Evolutionary conservation across 164 flowering plant genomes (phyloP).

Genomic region (Pachysandra terminalis): DNA sequence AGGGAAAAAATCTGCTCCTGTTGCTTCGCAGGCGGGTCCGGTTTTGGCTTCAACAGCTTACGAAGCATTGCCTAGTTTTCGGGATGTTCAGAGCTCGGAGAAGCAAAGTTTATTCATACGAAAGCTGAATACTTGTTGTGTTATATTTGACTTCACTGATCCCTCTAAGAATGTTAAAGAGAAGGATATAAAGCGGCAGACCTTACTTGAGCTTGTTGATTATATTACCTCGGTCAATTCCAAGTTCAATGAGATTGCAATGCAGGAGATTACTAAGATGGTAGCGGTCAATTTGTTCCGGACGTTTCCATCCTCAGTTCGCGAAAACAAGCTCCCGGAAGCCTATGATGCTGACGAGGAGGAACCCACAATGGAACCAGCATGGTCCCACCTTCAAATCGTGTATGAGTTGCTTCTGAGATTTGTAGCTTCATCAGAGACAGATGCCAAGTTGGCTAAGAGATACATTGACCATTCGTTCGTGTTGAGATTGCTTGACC

Average conservation of each 20-base stretch:
- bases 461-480: constrained; percentile 76
- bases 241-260: constrained; percentile 67
- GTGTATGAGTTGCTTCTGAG: constrained; percentile 70
- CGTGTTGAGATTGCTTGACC: constrained; percentile 69
- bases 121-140: constrained; percentile 72
- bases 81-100: constrained; percentile 73
- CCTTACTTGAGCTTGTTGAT: constrained; percentile 80
- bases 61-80: constrained; percentile 66
- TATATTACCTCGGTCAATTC: constrained; percentile 50
- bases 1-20: constrained; percentile 41
- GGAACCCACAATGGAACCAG: constrained; percentile 63
- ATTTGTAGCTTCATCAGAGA: constrained; percentile 71
- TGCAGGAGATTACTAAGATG: constrained; percentile 85
- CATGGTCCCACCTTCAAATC: constrained; percentile 85
- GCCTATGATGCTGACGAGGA: constrained; percentile 67
- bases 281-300: constrained; percentile 67
- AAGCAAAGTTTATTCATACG: constrained; percentile 57
- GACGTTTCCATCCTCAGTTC: constrained; percentile 49
- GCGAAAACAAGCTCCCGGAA: constrained; percentile 49
- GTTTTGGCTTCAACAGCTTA: constrained; percentile 28
- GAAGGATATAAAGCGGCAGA: constrained; percentile 75
- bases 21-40: constrained; percentile 26
- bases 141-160: constrained; percentile 72
- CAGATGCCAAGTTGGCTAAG: constrained; percentile 82
- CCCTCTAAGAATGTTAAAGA: constrained; percentile 60